Base-by-base conservation (phyloP, 768 basidiomycete genomes). In the Cubamyces lactineus region DNA sequence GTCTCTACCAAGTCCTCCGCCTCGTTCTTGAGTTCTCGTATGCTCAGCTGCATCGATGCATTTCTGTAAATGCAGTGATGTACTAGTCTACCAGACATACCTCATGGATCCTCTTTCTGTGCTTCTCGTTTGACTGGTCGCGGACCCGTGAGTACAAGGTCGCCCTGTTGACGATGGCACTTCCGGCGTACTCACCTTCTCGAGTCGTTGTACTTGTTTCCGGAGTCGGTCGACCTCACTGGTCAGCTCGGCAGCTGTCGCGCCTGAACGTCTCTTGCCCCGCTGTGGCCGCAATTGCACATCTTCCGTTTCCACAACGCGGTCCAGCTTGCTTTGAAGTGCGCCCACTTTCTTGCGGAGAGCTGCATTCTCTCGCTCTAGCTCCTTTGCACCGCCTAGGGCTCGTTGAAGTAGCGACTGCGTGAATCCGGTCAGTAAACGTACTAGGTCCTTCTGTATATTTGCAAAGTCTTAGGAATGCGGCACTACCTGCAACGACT, bases 1-100 rank as follows among this genome's bases (percentile, higher is more conserved):
- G 70, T 65, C 3, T 74, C 71, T 30, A 70, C 63, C 21, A 82
- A 70, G 26, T 78, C 80, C 12, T 75, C 64, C 5, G 76, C 76
- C 59, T 82, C 80, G 21, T 57, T 66, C 52, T 72, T 70, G 11
- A 77, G 65, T 58, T 80, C 79, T 53, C 72, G 74, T 30, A 61
- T 59, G 40, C 64, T 64, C 19, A 76, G 62, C 75, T 77, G 15
- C 5, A 48, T 21, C 43, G 40, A 16, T n/a, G 47, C n/a, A 49
- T 24, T 49, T 50, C 28, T n/a, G 11, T 40, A n/a, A n/a, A n/a
- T n/a, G n/a, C 24, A 47, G n/a, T 13, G 42, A 67, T 46, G 45
- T 61, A 54, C n/a, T 46, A 51, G 57, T n/a, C 30, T 12, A 51
- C 50, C 5, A 53, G 21, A 57, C 63, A 5, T 50, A 71, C 72